These are phyloP conservation scores for Gillenia trifoliata DNA, from an alignment of 306 rosid species.

Conservation along the genomic window DNA sequence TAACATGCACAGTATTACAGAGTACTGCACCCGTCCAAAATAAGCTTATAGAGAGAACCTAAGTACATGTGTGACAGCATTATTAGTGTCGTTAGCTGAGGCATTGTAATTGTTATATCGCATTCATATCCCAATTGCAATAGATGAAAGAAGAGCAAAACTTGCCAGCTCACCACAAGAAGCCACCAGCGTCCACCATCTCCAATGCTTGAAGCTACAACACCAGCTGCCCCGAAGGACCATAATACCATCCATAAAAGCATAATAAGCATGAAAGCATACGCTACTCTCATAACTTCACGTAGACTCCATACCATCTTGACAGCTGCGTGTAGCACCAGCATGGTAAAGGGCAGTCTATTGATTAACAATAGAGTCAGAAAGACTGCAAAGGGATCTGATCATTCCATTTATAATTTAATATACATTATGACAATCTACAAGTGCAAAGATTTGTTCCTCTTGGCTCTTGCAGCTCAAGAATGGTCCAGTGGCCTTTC, in stretches of 20 bases:
- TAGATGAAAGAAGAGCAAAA: constrained; percentile 59
- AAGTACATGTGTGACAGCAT: constrained; percentile 28
- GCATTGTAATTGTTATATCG: constrained; percentile 9
- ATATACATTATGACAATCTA: not conserved
- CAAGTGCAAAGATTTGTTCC: not conserved
- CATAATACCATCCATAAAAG: constrained; percentile 86
- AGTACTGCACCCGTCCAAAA: constrained; percentile 98
- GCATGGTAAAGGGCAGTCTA: constrained; percentile 96
- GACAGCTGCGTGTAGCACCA: constrained; percentile 84
- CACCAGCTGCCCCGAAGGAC: constrained; percentile 99
- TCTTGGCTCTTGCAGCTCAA: not conserved
- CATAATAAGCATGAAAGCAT: constrained; percentile 73
- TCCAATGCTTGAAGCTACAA: constrained; percentile 90
- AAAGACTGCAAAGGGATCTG: constrained; percentile 17
- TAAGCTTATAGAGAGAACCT: constrained; percentile 92
- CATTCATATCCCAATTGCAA: constrained; percentile 23
- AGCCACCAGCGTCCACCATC: constrained; percentile 99
- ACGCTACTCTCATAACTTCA: constrained; percentile 75
- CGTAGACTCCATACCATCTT: constrained; percentile 92
- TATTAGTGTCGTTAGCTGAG: constrained; percentile 22
- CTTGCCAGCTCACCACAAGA: constrained; percentile 99
- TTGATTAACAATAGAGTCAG: constrained; percentile 29
- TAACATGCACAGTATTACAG: constrained; percentile 88
- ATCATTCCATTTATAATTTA: constrained; percentile 5
- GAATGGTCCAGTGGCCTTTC: not conserved